Percentiles rank a stretch among this genome's conserved stretches.
Conservation (phyloP, 257 asterid genomes). For the Solanum rostratum region DNA sequence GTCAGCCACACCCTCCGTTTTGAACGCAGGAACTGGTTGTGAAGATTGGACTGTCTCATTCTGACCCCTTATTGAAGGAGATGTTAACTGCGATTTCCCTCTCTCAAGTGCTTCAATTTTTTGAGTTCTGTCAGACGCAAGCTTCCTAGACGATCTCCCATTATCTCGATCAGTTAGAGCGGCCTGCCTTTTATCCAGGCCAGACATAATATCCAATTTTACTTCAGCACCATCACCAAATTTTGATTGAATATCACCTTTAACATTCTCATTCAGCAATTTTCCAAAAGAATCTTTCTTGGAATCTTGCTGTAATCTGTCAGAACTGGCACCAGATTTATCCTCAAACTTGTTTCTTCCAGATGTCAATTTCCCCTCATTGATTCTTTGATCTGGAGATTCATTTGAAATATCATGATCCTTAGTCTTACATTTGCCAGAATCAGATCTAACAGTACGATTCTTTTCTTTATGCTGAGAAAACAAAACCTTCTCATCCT, state of each 20-base stretch:
- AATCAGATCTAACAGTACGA: constrained; percentile 37
- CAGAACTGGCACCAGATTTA: constrained; percentile 31
- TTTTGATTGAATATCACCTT: constrained; percentile 32
- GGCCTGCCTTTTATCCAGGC: constrained; percentile 40
- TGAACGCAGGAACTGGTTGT: constrained; percentile 41
- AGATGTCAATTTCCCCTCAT: constrained; percentile 51
- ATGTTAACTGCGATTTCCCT: constrained; percentile 59
- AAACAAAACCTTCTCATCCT: constrained; percentile 52
- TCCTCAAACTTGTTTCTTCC: constrained; percentile 49
- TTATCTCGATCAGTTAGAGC: constrained; percentile 27
- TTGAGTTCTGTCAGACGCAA: constrained; percentile 21
- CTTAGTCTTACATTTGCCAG: constrained; percentile 32
- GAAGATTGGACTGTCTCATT: constrained; percentile 28
- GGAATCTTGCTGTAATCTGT: constrained; percentile 30
- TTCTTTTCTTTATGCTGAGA: constrained; percentile 52
- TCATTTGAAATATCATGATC: constrained; percentile 32
- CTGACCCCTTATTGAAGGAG: constrained; percentile 60
- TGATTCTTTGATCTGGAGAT: constrained; percentile 20
- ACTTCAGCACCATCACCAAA: constrained; percentile 17
- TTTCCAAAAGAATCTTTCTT: constrained; percentile 52
- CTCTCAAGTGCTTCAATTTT: constrained; percentile 34
- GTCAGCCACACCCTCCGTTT: constrained; percentile 43
- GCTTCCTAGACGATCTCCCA: constrained; percentile 41
- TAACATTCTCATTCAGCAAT: constrained; percentile 30
- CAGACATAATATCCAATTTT: constrained; percentile 17